Evolutionary conservation across 2,329 filamentous ascomycete genomes (phyloP).

Genomic region (Pseudocercospora fijiensis): DNA sequence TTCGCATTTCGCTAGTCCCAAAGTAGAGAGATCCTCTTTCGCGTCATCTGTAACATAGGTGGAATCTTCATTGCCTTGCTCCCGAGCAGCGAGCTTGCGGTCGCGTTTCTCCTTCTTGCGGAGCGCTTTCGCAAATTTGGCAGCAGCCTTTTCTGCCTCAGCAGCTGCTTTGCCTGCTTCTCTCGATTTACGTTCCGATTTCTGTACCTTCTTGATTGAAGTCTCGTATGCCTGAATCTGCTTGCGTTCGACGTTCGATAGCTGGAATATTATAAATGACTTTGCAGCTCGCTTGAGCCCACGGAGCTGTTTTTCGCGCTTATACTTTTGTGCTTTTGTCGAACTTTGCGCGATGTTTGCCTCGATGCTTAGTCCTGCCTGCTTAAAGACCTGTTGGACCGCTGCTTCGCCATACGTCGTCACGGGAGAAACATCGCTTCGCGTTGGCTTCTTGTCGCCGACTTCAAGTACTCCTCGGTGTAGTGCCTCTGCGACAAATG

Average conservation of each 20-base stretch:
- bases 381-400: slow-evolving; percentile 11
- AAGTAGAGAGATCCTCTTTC: slow-evolving; percentile 24
- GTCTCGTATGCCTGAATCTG: slow-evolving; percentile 9
- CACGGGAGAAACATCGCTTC: slow-evolving; percentile 7
- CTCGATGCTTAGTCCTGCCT: slow-evolving; percentile 7
- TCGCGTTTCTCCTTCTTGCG: slow-evolving; percentile 17
- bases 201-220: slow-evolving; percentile 8
- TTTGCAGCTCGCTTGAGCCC: slow-evolving; percentile 24
- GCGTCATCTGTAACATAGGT: slow-evolving; percentile 5
- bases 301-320: slow-evolving; percentile 20
- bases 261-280: slow-evolving; percentile 15
- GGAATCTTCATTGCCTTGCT: slow-evolving; percentile 9
- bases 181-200: slow-evolving; percentile 8
- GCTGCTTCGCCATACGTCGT: slow-evolving; percentile 12
- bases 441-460: slow-evolving; percentile 18
- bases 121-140: slow-evolving; percentile 20
- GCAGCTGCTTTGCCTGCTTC: slow-evolving; percentile 2
- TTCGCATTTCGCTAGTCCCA: slow-evolving; percentile 37
- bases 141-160: slow-evolving; percentile 21
- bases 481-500: slow-evolving; percentile 15
- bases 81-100: slow-evolving; percentile 8
- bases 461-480: slow-evolving; percentile 6
- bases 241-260: slow-evolving; percentile 16
- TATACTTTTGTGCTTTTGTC: slow-evolving; percentile 20
- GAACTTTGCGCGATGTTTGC: neutral